Evolutionary conservation across 73 alveolate species (phyloP).

Genomic region (Tetrahymena elliotti): DNA sequence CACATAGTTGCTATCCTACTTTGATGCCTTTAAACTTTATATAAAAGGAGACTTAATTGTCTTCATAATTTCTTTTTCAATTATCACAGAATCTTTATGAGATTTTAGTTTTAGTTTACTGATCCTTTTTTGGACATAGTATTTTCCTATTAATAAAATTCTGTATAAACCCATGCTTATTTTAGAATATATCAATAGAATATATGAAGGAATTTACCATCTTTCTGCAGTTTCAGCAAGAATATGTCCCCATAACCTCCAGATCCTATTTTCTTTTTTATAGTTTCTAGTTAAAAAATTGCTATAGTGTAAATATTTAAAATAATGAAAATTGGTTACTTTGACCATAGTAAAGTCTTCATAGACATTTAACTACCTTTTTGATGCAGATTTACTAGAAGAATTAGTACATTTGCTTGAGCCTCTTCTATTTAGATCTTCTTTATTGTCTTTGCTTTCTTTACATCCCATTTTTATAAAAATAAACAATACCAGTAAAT

Average conservation of each 20-base stretch:
- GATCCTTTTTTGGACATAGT: neutral
- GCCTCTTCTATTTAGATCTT: neutral
- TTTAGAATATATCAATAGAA: neutral
- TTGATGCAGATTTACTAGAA: neutral
- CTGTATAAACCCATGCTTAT: neutral
- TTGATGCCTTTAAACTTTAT: neutral
- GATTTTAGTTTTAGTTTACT: neutral
- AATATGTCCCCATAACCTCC: neutral
- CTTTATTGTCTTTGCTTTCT: neutral
- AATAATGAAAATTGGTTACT: neutral
- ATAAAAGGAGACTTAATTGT: neutral
- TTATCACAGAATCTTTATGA: neutral
- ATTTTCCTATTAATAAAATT: neutral
- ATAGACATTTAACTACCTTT: neutral
- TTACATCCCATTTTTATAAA: neutral
- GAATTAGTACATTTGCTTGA: neutral
- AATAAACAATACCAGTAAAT: neutral
- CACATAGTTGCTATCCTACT: neutral
- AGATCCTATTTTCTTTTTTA: neutral
- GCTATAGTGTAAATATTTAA: neutral
- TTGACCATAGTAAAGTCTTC: neutral
- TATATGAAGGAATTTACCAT: neutral
- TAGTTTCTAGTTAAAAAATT: neutral
- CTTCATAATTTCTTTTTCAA: neutral
- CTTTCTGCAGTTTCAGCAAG: neutral